These are phyloP conservation scores for Pseudomonodictys pantanalensis DNA, from an alignment of 495 filamentous ascomycete genomes.

Conservation along the genomic window DNA sequence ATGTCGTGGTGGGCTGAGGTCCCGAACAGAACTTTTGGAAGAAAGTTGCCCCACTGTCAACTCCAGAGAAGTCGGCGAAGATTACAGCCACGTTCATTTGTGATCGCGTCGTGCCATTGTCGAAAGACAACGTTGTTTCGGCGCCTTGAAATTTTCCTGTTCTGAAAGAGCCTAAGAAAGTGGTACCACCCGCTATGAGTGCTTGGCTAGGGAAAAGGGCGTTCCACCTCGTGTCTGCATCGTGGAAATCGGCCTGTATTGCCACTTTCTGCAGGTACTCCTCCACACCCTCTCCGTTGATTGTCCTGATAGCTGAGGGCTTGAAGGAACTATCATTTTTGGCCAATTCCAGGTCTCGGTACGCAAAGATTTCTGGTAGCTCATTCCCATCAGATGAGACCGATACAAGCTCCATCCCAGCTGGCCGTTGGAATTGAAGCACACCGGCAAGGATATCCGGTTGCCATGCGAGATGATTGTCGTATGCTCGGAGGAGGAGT, in stretches of 20 bases:
- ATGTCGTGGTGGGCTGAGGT: slow-evolving; percentile 13
- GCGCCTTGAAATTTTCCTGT: slow-evolving; percentile 16
- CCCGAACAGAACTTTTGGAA: slow-evolving; percentile 28
- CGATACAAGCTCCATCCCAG: slow-evolving; percentile 21
- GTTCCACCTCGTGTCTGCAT: slow-evolving; percentile 50
- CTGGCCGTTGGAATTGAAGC: slow-evolving; percentile 17
- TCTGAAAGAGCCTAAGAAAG: slow-evolving; percentile 20
- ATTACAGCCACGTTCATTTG: slow-evolving; percentile 16
- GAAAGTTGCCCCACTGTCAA: slow-evolving; percentile 24
- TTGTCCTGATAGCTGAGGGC: slow-evolving; percentile 27
- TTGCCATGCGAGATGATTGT: slow-evolving; percentile 48
- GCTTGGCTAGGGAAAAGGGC: slow-evolving; percentile 43
- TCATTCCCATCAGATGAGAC: slow-evolving; percentile 26
- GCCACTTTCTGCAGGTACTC: slow-evolving; percentile 39
- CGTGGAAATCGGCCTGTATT: slow-evolving; percentile 40
- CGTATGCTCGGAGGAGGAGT: slow-evolving; percentile 45
- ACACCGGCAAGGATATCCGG: slow-evolving; percentile 22
- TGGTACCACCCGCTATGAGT: slow-evolving; percentile 13
- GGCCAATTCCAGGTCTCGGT: slow-evolving; percentile 12
- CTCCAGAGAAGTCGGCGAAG: slow-evolving; percentile 17
- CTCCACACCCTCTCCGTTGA: slow-evolving; percentile 44
- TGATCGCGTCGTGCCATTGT: slow-evolving; percentile 9
- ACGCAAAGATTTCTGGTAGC: slow-evolving; percentile 25
- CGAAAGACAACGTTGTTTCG: slow-evolving; percentile 19
- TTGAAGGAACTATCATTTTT: slow-evolving; percentile 22